Percentiles rank a stretch among this genome's conserved stretches.
Conservation (phyloP, 1,284 basidiomycete genomes). For the Kwoniella shivajii region DNA sequence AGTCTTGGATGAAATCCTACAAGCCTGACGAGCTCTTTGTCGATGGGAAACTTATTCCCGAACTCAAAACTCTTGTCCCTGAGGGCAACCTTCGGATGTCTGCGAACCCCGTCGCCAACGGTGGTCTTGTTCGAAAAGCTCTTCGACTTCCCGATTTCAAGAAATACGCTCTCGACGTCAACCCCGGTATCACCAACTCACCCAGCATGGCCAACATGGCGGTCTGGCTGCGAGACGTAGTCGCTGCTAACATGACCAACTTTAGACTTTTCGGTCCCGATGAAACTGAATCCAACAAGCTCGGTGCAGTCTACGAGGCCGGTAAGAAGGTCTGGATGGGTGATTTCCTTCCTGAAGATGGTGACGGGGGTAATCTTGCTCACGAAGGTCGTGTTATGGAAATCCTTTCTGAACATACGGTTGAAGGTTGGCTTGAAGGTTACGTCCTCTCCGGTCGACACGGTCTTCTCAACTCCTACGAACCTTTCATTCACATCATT, state of each 20-base stretch:
- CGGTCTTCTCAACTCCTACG: constrained; percentile 82
- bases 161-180: constrained; percentile 57
- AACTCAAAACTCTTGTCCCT: constrained; percentile 54
- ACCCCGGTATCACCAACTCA: constrained; percentile 31
- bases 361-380: constrained; percentile 39
- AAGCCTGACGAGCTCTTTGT: constrained; percentile 66
- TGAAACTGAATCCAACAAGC: constrained; percentile 75
- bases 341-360: constrained; percentile 37
- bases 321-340: constrained; percentile 45
- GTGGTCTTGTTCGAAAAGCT: constrained; percentile 62
- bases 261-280: constrained; percentile 88
- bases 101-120: constrained; percentile 48
- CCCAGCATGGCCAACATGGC: constrained; percentile 37
- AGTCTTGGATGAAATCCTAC: constrained; percentile 71
- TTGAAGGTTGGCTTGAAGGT: constrained; percentile 82
- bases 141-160: constrained; percentile 69
- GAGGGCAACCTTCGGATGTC: constrained; percentile 33
- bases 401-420: constrained; percentile 83
- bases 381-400: constrained; percentile 71
- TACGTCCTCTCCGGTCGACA: constrained; percentile 70
- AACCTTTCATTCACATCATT: constrained; percentile 67
- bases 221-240: constrained; percentile 54
- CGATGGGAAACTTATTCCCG: constrained; percentile 61
- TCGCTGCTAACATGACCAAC: constrained; percentile 67
- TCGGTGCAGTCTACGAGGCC: constrained; percentile 71